Base-by-base conservation (phyloP, 2,329 filamentous ascomycete genomes). In the Nigrograna mackinnonii region DNA sequence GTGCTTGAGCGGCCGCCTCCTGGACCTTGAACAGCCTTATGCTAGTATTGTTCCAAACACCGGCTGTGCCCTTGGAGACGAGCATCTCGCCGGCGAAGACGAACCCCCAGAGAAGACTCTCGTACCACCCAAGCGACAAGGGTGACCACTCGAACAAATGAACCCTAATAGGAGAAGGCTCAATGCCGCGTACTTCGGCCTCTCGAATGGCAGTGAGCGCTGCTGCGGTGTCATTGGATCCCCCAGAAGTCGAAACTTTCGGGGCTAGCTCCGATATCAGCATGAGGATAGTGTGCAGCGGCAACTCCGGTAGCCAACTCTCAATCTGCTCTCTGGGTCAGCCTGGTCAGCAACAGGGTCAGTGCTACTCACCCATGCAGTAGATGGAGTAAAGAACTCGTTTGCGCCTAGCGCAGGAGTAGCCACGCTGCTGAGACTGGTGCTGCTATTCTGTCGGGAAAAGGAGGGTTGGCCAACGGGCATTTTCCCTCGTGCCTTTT, bases 111-210 rank as follows among this genome's bases (percentile, higher is more conserved):
- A 99, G 77, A 11, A 97, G 77, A 4, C 89, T 92, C 68, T 96
- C 90, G 67, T 97, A 96, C 94, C 94, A 97, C 36, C 91, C 92
- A 37, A 97, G 77, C 0, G 89, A 87, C 22, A 96, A 76, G 0
- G 89, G 85, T 3, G 91, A 92, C 92, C 92, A 97, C 70, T 96
- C 90, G 60, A 97, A 97, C 12, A 89, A 86, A 62, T 96, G 91
- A 13, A 94, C 86, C 22, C 87, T 81, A 39, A 89, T 79, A 0
- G 86, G 78, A 1, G 84, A 84, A 1, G 87, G 81, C 34, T 96
- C 90, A 26, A 96, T 82, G 6, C 83, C 85, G 7, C 83, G 79
- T 32, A 95, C 74, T 37, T 81, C 77, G 1, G 86, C 78, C 14
- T 78, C 74, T 44, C 76, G 77, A 46, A 89, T 83, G 19, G 73